These are phyloP conservation scores for Leptomonas pyrrhocoris DNA, from an alignment of 208 protist genomes.

Conservation along the genomic window DNA sequence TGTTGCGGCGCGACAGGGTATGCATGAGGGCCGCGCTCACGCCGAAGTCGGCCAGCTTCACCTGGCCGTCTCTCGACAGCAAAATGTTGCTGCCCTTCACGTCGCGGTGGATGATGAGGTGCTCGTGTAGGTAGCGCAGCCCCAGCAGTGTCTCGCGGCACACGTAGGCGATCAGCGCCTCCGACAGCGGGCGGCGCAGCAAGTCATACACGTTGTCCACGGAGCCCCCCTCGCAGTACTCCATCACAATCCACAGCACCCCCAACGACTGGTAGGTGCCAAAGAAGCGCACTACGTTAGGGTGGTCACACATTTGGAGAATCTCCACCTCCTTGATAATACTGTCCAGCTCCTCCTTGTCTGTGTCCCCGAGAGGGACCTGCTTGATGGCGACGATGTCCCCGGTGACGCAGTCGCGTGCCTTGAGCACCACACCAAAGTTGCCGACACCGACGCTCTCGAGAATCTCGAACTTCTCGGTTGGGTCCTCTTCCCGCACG, in stretches of 20 bases:
- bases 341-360: conserved; percentile 65
- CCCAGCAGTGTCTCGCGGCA: conserved; percentile 79
- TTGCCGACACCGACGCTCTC: conserved; percentile 93
- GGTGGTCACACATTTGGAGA: conserved; percentile 79
- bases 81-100: conserved; percentile 95
- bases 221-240: conserved; percentile 93
- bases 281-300: conserved; percentile 90
- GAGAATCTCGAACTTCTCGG: conserved; percentile 81
- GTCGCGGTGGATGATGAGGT: conserved; percentile 93
- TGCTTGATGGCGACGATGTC: conserved; percentile 91
- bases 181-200: conserved; percentile 71
- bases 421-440: conserved; percentile 98
- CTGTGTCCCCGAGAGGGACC: conserved; percentile 81
- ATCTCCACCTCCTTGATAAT: conserved; percentile 90
- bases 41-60: conserved; percentile 94
- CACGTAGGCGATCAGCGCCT: conserved; percentile 90
- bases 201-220: conserved; percentile 89
- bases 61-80: conserved; percentile 85
- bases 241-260: conserved; percentile 93
- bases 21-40: conserved; percentile 83
- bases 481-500: conserved; percentile 72
- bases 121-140: conserved; percentile 89
- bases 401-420: conserved; percentile 70
- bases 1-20: conserved; percentile 87
- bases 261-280: conserved; percentile 85